Evolutionary conservation across 768 basidiomycete species (phyloP), one percentile per base, ranked within the genome.

Genomic region (Pisolithus albus): DNA sequence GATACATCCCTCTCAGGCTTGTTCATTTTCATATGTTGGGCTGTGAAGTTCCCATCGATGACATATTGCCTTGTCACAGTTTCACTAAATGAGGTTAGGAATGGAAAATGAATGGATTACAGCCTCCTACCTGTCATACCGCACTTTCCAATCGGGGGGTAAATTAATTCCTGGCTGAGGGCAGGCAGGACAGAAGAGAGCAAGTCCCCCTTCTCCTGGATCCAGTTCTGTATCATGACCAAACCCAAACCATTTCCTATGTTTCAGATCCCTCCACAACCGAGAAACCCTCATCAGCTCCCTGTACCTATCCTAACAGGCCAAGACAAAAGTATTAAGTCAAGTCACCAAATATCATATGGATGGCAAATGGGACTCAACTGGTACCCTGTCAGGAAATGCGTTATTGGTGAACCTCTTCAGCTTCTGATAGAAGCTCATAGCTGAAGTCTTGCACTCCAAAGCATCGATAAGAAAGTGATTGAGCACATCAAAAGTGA

Each of bases 161-260:
- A 67, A 23, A 43, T 70, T 70, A 15, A 62, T 47, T 0, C 54
- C 56, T 0, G 61, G 61, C 38, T 65, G 65, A 0, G 61, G 66
- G 44, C 68, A 70, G 3, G 61, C 55, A 0, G 61, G 51, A 39
- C 65, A 69, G 28, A 64, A 67, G 64, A 6, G 54, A 28, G 46
- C 53, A 56, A 51, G 45, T 13, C 44, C 46, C 18, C 54, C 54
- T 19, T 30, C 23, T 18, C 39, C 47, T 21, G 54, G 51, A 7
- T 10, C 1, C 4, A 4, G 9, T 18, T 49, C 32, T n/a, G 10
- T 30, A 21, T 59, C 52, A 36, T 59, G 58, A 7, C 52, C 46
- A 46, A 47, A n/a, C 51, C 58, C 24, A 41, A 36, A 5, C 53
- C 38, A 36, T 52, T 51, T 10, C 21, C 30, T 7, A 28, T 42